phyloP scores from a whole-genome alignment of 2,329 filamentous ascomycete genomes.

The Sordariomycetes sp. region DNA sequence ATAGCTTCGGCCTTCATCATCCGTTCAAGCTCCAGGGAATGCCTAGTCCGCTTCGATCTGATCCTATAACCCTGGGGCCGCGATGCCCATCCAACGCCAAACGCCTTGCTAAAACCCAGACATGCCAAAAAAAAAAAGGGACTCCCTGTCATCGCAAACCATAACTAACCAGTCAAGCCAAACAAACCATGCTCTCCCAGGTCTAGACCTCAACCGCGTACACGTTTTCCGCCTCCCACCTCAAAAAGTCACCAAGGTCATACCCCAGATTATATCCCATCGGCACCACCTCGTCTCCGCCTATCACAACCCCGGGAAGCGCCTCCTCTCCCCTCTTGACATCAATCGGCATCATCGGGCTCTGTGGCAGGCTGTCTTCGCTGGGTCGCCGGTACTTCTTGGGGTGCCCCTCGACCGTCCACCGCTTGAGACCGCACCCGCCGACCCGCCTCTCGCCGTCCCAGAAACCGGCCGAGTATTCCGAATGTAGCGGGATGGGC shows the following conservation, averaged over 20 bases:
- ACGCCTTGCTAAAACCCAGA: background rate
- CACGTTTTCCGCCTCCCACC: constrained; percentile 44
- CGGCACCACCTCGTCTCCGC: constrained; percentile 20
- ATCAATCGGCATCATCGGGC: constrained; percentile 33
- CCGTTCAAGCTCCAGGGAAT: no score
- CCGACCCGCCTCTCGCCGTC: constrained; percentile 19
- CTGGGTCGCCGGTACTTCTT: constrained; percentile 10
- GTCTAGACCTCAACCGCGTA: constrained; percentile 15
- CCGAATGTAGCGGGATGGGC: constrained; percentile 24
- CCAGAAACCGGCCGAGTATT: constrained; percentile 22
- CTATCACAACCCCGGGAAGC: background rate
- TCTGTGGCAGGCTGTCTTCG: constrained; percentile 31
- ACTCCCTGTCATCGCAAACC: background rate
- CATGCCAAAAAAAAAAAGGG: background rate
- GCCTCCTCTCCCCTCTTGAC: constrained; percentile 19
- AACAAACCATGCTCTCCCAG: background rate
- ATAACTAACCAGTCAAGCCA: no score
- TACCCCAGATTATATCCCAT: constrained; percentile 53
- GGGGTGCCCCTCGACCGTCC: constrained; percentile 23
- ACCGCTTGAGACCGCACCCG: constrained; percentile 17
- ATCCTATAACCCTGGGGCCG: no score
- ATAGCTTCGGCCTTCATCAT: no score
- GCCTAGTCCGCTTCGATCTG: no score
- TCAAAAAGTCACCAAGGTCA: constrained; percentile 47
- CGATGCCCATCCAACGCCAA: background rate